Conservation (phyloP, 441 rosid genomes). For the Erodium chrysanthum region DNA sequence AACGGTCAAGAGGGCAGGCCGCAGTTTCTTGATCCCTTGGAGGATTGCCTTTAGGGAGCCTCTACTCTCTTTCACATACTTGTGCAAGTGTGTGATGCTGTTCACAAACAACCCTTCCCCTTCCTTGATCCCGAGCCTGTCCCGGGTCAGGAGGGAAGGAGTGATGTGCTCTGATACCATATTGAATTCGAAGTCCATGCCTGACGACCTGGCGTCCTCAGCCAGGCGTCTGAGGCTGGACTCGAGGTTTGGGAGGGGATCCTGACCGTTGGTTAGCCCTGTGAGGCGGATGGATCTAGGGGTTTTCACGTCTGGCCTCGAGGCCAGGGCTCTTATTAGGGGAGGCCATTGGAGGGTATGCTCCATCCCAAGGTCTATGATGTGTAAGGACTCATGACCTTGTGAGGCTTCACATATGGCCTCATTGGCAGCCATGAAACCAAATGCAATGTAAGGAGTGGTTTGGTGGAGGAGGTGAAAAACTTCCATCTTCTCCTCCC, state of each 20-base stretch:
- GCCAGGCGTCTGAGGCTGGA: constrained; percentile 29
- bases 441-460: constrained; percentile 54
- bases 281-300: constrained; percentile 41
- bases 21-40: constrained; percentile 49
- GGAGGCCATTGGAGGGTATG: constrained; percentile 58
- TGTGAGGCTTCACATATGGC: constrained; percentile 51
- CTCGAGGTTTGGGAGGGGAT: constrained; percentile 24
- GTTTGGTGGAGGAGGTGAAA: constrained; percentile 47
- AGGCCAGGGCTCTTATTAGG: constrained; percentile 43
- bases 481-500: constrained; percentile 48
- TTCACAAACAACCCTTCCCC: constrained; percentile 47
- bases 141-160: constrained; percentile 30
- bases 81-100: constrained; percentile 48
- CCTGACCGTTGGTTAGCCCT: constrained; percentile 23
- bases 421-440: constrained; percentile 61
- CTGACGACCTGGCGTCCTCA: constrained; percentile 30
- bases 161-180: constrained; percentile 27
- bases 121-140: constrained; percentile 38
- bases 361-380: constrained; percentile 50
- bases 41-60: constrained; percentile 60
- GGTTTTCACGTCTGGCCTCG: constrained; percentile 36
- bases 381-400: constrained; percentile 37
- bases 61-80: constrained; percentile 52
- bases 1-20: constrained; percentile 37
- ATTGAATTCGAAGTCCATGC: constrained; percentile 32